Evolutionary conservation across 805 yeast genomes (phyloP), one percentile per base, ranked within the genome.

Genomic region (Lipomyces lipofer): DNA sequence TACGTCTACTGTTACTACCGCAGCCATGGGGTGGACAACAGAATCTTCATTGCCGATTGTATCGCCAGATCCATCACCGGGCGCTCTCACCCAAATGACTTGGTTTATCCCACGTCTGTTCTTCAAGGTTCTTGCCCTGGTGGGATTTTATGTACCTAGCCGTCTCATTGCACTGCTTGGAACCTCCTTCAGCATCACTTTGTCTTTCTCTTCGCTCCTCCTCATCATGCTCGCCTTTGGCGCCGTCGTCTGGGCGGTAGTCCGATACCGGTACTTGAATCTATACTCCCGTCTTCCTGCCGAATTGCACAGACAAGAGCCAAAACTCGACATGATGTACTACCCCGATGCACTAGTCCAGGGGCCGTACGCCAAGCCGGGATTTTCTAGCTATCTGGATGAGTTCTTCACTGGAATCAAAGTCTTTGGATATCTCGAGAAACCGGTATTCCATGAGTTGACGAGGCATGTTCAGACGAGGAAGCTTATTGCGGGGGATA

Each of bases 391-490:
- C 44, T 91, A 89, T 66, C 73, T 92, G 49, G 97, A 92, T 68
- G 95, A 91, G 67, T 92, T 92, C 64, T 72, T 92, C 43, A 80
- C 88, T 47, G 98, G 97, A 2, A 88, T 94, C 60, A 90, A 89
- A 70, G 86, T 94, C 5, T 94, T 92, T 73, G 98, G 98, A 1
- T 92, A 92, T 69, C 75, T 92, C 46, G 98, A 92, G 62, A 79
- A 85, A 57, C 86, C 88, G 1, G 97, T 92, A 1, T 91, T 92
- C 69, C 95, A 91, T 66, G 98, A 91, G 65, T 77, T 92, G 63
- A 91, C 98, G 2, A 85, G 87, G 66, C 86, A 86, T 57, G 89
- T 92, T 88, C 88, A 88, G 50, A 92, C 98, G 0, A 89, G 88
- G 66, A 85, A 87, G 56, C 68, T 92, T 35, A 83, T 83, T 25